A percentile compares a stretch with the other conserved stretches of the same genome.
Conservation (phyloP, 2,329 filamentous ascomycete species). For the Aspergillus pseudotamarii region DNA sequence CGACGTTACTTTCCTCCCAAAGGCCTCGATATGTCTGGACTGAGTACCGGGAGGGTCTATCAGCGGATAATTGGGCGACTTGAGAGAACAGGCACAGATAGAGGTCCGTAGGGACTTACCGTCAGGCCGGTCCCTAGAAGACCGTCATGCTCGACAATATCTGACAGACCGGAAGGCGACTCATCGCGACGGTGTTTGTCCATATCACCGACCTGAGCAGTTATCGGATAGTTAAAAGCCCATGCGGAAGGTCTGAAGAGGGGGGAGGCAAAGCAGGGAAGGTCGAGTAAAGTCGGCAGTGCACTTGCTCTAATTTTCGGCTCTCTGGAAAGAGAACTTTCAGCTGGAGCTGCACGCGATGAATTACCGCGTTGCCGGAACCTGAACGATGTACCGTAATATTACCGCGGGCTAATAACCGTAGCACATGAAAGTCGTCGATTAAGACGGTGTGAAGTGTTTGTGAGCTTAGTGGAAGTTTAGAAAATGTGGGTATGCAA, state of each 20-base stretch:
- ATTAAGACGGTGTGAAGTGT: not conserved
- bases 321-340: conserved; percentile 2
- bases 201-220: conserved; percentile 38
- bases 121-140: conserved; percentile 53
- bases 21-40: conserved; percentile 87
- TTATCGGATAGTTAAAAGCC: conserved; percentile 27
- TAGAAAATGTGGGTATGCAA: not conserved
- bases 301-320: not conserved
- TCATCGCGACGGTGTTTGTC: conserved; percentile 50
- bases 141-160: conserved; percentile 46
- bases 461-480: not conserved
- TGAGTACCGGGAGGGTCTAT: conserved; percentile 40
- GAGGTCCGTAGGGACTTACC: conserved; percentile 34
- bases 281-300: conserved; percentile 12
- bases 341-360: conserved; percentile 29
- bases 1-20: conserved; percentile 90
- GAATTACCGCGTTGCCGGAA: conserved; percentile 30
- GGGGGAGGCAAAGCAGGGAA: conserved; percentile 12
- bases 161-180: conserved; percentile 47
- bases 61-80: conserved; percentile 12
- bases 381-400: conserved; percentile 3
- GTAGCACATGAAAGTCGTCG: not conserved
- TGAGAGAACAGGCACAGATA: conserved; percentile 8
- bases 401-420: not conserved
- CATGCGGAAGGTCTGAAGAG: conserved; percentile 27